Evolutionary conservation across 2,329 filamentous ascomycete species (phyloP).

Genomic region (Hymenoscyphus albidus): DNA sequence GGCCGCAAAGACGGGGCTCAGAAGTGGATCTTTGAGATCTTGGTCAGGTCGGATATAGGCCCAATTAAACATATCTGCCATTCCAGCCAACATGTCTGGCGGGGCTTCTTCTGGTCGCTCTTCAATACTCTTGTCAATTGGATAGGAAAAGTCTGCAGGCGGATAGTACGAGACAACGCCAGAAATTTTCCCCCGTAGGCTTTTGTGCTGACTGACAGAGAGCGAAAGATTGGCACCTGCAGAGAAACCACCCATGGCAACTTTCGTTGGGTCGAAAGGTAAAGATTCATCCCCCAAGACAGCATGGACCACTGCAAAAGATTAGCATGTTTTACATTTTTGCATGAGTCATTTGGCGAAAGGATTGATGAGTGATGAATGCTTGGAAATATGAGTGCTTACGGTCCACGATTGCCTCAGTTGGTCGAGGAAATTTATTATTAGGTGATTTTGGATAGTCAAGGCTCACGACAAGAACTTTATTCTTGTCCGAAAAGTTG

Average conservation of each 20-base stretch:
- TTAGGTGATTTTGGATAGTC: conserved; percentile 48
- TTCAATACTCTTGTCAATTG: conserved; percentile 18
- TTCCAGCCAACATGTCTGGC: conserved; percentile 14
- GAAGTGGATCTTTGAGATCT: conserved; percentile 26
- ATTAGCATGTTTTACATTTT: too few relatives aligned
- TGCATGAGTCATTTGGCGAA: too few relatives aligned
- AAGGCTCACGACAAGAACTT: conserved; percentile 44
- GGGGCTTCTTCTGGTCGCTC: conserved; percentile 17
- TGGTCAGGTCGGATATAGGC: conserved; percentile 23
- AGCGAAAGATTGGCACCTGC: conserved; percentile 49
- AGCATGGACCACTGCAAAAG: conserved; percentile 35
- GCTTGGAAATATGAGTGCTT: too few relatives aligned
- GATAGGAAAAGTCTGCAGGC: conserved; percentile 38
- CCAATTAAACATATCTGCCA: conserved; percentile 20
- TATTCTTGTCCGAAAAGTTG: conserved; percentile 40
- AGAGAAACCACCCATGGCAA: conserved; percentile 48
- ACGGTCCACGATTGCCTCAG: conserved; percentile 43
- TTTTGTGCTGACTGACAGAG: conserved; percentile 39
- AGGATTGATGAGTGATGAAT: too few relatives aligned
- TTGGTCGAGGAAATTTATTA: conserved; percentile 42
- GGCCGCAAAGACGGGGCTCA: conserved; percentile 23
- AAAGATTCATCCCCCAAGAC: conserved; percentile 43
- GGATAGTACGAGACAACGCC: conserved; percentile 45
- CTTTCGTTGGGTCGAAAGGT: conserved; percentile 41
- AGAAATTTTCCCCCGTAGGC: conserved; percentile 31